Evolutionary conservation across 495 filamentous ascomycete genomes (phyloP), one percentile per base, ranked within the genome.

Genomic region (Jackrogersella minutella): DNA sequence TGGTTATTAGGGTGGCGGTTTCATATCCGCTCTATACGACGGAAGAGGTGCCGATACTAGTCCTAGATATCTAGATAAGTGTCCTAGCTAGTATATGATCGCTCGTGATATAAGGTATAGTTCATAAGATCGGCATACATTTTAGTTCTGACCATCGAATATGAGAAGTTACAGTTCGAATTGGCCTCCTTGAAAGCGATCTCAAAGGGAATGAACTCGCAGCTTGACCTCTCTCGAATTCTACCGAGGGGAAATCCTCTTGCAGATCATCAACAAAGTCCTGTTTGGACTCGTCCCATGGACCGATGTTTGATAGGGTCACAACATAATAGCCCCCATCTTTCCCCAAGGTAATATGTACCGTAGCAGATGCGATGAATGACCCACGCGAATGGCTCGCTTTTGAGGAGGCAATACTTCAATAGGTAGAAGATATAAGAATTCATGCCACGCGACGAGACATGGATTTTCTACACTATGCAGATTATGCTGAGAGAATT

Each of bases 201-300:
- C 17, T 26, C 5, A 14, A 51, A 30, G 47, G 26, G 11, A 34
- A 26, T 33, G 26, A 51, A 26, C 21, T 17, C 28, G 14, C 30
- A 14, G 28, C 47, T 19, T 34, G 28, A 14, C 49, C 17, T 22
- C 19, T 21, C 13, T 16, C 28, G 13, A 57, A 41, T 58, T 58
- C 37, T 36, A 39, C 53, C 58, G 46, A 62, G 33, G 28, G 40
- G 14, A 63, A 53, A 41, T 40, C 34, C 44, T 11, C 50, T 44
- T 33, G 66, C 43, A 60, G 55, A 64, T 57, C 49, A 46, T 33
- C 28, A 44, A 53, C 39, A 22, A 61, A 60, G 60, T 64, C 55
- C 66, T 49, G 66, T 69, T 64, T 64, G 66, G 55, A 56, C 57
- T 60, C 41, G 52, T 56, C 41, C 59, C 50, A 60, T 55, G 55